A percentile compares a stretch with the other conserved stretches of the same genome.
These are phyloP conservation scores for Monascus purpureus DNA, from an alignment of 495 filamentous ascomycete genomes.

Conservation along the genomic window DNA sequence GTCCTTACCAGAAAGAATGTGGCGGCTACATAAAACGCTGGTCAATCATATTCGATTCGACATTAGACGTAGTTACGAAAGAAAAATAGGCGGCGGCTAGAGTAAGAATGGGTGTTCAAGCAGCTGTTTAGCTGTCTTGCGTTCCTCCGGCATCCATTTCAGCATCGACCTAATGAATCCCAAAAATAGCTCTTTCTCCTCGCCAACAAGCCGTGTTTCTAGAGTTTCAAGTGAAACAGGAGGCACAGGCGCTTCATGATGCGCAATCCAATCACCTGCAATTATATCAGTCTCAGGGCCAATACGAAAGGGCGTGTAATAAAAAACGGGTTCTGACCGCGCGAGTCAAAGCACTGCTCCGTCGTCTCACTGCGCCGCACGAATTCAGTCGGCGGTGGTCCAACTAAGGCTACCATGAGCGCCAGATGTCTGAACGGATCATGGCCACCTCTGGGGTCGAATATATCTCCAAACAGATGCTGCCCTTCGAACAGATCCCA, in stretches of 20 bases:
- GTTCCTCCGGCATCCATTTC: slow-evolving; percentile 23
- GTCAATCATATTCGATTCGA: not conserved
- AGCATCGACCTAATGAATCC: slow-evolving; percentile 23
- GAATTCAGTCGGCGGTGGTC: slow-evolving; percentile 25
- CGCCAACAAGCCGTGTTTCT: slow-evolving; percentile 15
- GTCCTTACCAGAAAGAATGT: not conserved
- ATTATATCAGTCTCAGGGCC: slow-evolving; percentile 5
- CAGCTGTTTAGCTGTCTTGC: slow-evolving; percentile 24
- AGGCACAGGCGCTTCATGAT: slow-evolving; percentile 12
- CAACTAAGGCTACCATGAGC: slow-evolving; percentile 29
- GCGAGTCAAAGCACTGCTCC: slow-evolving; percentile 19
- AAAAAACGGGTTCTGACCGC: slow-evolving; percentile 10
- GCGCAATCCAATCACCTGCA: slow-evolving; percentile 15
- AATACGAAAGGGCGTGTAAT: slow-evolving; percentile 2
- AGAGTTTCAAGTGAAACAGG: slow-evolving; percentile 12
- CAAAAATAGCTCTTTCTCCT: slow-evolving; percentile 20
- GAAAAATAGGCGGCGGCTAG: slow-evolving; percentile 1
- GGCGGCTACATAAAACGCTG: not conserved
- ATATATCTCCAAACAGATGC: slow-evolving; percentile 27
- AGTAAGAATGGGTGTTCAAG: slow-evolving; percentile 24
- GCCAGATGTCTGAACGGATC: slow-evolving; percentile 23
- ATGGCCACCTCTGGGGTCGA: slow-evolving; percentile 16
- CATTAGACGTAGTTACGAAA: slow-evolving; percentile 1
- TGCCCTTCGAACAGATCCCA: slow-evolving; percentile 35
- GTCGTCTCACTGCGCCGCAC: slow-evolving; percentile 21